Percentiles rank a stretch among this genome's conserved stretches.
Evolutionary conservation across 495 filamentous ascomycete genomes (phyloP).

Genomic region (Penicillium egyptiacum): DNA sequence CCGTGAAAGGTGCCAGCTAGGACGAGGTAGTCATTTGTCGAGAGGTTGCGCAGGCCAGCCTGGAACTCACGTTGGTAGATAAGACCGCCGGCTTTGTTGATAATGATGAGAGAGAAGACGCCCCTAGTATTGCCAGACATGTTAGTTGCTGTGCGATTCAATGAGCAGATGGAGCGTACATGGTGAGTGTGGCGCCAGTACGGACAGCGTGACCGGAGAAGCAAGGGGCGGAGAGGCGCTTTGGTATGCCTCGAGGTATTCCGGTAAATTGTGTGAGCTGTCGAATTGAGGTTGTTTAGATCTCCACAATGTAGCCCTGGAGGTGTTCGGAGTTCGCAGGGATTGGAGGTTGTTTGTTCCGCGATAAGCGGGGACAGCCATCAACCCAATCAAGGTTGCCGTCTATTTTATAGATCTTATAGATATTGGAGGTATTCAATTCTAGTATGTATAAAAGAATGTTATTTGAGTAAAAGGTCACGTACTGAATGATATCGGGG

Average conservation of each 20-base stretch:
- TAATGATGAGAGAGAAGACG: slow-evolving; percentile 90
- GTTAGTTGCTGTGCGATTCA: slow-evolving; percentile 17
- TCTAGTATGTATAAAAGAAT: not conserved
- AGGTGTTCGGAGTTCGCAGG: not conserved
- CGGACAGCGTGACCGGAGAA: slow-evolving; percentile 18
- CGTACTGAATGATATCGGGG: not conserved
- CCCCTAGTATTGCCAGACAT: slow-evolving; percentile 58
- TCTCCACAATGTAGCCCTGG: not conserved
- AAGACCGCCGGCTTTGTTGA: slow-evolving; percentile 96
- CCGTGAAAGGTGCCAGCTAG: slow-evolving; percentile 99
- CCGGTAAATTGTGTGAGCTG: not conserved
- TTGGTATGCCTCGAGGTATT: slow-evolving; percentile 14
- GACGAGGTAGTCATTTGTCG: slow-evolving; percentile 91
- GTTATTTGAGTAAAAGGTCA: not conserved
- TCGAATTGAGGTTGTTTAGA: not conserved
- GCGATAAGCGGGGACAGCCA: not conserved
- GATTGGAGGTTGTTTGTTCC: not conserved
- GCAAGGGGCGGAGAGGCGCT: slow-evolving; percentile 10
- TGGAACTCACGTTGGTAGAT: slow-evolving; percentile 95
- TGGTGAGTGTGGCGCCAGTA: slow-evolving; percentile 16
- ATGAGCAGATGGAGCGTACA: slow-evolving; percentile 20
- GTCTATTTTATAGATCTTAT: not conserved
- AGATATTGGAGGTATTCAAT: not conserved
- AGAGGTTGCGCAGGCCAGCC: slow-evolving; percentile 77
- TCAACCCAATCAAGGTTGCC: not conserved